Evolutionary conservation across 257 asterid genomes (phyloP), one percentile per base, ranked within the genome.

Genomic region (Nicotiana paniculata): DNA sequence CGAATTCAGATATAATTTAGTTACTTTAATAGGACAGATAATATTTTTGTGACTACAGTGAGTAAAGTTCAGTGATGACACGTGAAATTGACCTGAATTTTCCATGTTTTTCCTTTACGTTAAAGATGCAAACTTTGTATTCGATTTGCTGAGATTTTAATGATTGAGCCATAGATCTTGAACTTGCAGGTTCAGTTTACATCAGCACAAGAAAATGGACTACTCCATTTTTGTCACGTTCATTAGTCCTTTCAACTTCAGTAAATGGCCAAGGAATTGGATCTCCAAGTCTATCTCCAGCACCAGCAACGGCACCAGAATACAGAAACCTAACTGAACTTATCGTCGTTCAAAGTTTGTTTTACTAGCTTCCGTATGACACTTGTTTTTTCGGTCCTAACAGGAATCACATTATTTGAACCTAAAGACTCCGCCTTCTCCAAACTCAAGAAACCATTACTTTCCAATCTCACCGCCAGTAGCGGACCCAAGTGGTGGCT

Each of bases 381-480:
- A n/a, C n/a, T n/a, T n/a, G n/a, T n/a, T n/a, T n/a, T n/a, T n/a
- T n/a, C n/a, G n/a, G n/a, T n/a, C n/a, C n/a, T n/a, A n/a, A n/a
- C n/a, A n/a, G n/a, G 97, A 55, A 88, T 94, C 74, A 94, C 98
- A 65, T 63, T 93, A 13, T 93, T 93, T 37, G 97, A 91, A 21
- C 98, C 98, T 6, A 90, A 68, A 54, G 93, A 94, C 46, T 37
- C 46, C 0, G 97, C 97, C 26, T 94, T 94, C 28, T 80, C 92
- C 2, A 87, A 91, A 0, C 84, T 84, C 6, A 88, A 81, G 85
- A 86, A 77, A 43, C 92, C 88, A 0, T 84, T 93, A 15, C 87
- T 94, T 68, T 63, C 93, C 0, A 94, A 93, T 37, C 93, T 93
- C 84, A n/a, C n/a, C n/a, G n/a, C n/a, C n/a, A n/a, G n/a, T n/a